Conservation (phyloP, 1,284 basidiomycete genomes). For the Cryptococcus wingfieldii region DNA sequence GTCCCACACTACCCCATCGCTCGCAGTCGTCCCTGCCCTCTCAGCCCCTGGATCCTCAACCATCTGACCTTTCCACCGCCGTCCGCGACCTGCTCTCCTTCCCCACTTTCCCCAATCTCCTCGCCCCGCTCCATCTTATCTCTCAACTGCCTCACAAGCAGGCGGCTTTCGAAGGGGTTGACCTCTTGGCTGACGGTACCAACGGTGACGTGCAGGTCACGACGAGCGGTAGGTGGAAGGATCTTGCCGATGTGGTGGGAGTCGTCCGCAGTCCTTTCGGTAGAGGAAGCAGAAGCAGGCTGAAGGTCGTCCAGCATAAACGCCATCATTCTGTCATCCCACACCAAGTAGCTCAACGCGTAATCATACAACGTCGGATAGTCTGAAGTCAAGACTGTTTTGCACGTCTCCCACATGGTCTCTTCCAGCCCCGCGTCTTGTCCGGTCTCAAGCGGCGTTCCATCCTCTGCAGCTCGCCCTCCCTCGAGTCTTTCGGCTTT, state of each 20-base stretch:
- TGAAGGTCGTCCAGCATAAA: slow-evolving; percentile 60
- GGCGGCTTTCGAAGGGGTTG: slow-evolving; percentile 59
- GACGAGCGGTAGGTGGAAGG: slow-evolving; percentile 54
- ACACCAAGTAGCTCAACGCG: slow-evolving; percentile 63
- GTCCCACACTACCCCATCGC: slow-evolving; percentile 20
- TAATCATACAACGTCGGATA: slow-evolving; percentile 60
- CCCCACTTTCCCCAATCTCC: slow-evolving; percentile 15
- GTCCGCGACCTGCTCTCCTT: slow-evolving; percentile 25
- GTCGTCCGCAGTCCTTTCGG: neutral
- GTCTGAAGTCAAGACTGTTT: slow-evolving; percentile 51
- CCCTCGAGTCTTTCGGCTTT: slow-evolving; percentile 48
- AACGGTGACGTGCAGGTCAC: slow-evolving; percentile 78
- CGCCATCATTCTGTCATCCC: slow-evolving; percentile 77
- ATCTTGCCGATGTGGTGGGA: slow-evolving; percentile 15
- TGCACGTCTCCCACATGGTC: slow-evolving; percentile 65
- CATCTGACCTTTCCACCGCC: slow-evolving; percentile 34
- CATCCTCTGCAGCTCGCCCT: slow-evolving; percentile 7
- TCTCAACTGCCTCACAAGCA: slow-evolving; percentile 31
- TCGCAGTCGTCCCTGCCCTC: slow-evolving; percentile 26
- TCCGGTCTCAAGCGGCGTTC: slow-evolving; percentile 3
- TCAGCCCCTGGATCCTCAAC: slow-evolving; percentile 20
- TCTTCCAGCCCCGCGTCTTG: slow-evolving; percentile 17
- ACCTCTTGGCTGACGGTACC: slow-evolving; percentile 63
- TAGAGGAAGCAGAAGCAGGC: slow-evolving; percentile 41
- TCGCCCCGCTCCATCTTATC: slow-evolving; percentile 20